Conservation (phyloP, 441 rosid species). For the Mallotus repandus region DNA sequence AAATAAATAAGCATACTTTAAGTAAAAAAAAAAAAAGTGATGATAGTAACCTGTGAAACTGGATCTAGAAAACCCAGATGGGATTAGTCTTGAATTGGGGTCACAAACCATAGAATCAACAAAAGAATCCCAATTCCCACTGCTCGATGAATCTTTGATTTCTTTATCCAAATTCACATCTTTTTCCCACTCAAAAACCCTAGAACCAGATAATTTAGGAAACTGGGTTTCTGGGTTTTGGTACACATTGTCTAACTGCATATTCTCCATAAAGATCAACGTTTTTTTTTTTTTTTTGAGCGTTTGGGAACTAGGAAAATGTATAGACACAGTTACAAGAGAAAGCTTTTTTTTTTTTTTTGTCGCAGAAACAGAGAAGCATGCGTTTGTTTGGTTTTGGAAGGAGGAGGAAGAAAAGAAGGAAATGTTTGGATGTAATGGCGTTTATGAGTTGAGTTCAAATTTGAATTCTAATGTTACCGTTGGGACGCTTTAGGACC, state of each 20-base stretch:
- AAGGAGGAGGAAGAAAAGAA: too few relatives aligned
- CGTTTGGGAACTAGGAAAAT: too few relatives aligned
- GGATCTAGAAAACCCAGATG: constrained; percentile 50
- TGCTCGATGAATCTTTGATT: constrained; percentile 28
- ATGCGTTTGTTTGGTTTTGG: too few relatives aligned
- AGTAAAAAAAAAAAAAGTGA: too few relatives aligned
- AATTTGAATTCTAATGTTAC: background rate
- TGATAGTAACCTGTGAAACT: constrained; percentile 41
- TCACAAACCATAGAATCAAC: constrained; percentile 70
- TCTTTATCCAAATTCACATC: constrained; percentile 32
- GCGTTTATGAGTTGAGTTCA: too few relatives aligned
- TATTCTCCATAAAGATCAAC: constrained; percentile 41
- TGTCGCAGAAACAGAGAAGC: too few relatives aligned
- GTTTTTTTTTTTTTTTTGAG: background rate
- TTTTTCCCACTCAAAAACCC: constrained; percentile 35
- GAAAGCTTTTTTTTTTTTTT: too few relatives aligned
- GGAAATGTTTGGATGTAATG: too few relatives aligned
- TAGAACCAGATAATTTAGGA: constrained; percentile 24
- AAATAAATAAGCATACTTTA: background rate
- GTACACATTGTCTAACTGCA: constrained; percentile 20
- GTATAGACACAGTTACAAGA: too few relatives aligned
- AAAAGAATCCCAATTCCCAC: constrained; percentile 38
- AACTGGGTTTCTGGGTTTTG: constrained; percentile 27
- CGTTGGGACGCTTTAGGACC: background rate
- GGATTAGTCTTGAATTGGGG: constrained; percentile 57